A percentile compares a stretch with the other conserved stretches of the same genome.
phyloP scores from a whole-genome alignment of 805 yeast genomes.

The Candida pini region DNA sequence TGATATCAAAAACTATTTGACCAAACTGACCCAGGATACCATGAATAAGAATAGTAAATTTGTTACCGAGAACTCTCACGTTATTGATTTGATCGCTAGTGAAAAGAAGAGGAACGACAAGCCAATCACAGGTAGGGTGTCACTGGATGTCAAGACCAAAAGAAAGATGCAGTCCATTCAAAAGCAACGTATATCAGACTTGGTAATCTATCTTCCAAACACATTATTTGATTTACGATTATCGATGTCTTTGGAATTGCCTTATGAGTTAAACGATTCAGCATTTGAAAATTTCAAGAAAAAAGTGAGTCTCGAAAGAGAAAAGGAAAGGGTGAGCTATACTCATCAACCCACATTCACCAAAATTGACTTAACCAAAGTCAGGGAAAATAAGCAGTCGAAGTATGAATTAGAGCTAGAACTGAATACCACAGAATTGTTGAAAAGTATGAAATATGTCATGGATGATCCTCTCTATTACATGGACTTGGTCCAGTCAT shows the following conservation, averaged over 20 bases:
- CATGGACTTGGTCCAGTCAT: slow-evolving; percentile 41
- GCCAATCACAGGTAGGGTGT: slow-evolving; percentile 59
- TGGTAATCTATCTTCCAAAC: slow-evolving; percentile 70
- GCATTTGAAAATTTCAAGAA: slow-evolving; percentile 48
- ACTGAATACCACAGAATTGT: slow-evolving; percentile 27
- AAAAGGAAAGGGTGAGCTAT: slow-evolving; percentile 68
- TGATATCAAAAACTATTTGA: slow-evolving; percentile 49
- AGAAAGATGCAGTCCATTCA: slow-evolving; percentile 64
- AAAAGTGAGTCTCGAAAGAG: slow-evolving; percentile 48
- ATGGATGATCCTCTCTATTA: slow-evolving; percentile 35
- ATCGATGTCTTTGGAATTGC: slow-evolving; percentile 72
- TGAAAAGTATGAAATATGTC: slow-evolving; percentile 26
- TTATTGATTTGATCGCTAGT: slow-evolving; percentile 57
- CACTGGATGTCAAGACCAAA: slow-evolving; percentile 63
- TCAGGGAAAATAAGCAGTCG: slow-evolving; percentile 29
- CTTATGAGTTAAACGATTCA: slow-evolving; percentile 48
- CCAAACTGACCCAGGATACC: slow-evolving; percentile 39
- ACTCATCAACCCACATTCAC: slow-evolving; percentile 71
- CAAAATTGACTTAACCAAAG: slow-evolving; percentile 66
- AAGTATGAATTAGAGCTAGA: slow-evolving; percentile 32
- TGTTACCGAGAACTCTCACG: slow-evolving; percentile 54
- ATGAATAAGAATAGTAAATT: slow-evolving; percentile 36
- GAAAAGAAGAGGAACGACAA: slow-evolving; percentile 58
- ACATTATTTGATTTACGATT: slow-evolving; percentile 72
- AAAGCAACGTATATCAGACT: slow-evolving; percentile 68